Evolutionary conservation across 2,329 filamentous ascomycete species (phyloP).

Genomic region (Myotisia sp.): DNA sequence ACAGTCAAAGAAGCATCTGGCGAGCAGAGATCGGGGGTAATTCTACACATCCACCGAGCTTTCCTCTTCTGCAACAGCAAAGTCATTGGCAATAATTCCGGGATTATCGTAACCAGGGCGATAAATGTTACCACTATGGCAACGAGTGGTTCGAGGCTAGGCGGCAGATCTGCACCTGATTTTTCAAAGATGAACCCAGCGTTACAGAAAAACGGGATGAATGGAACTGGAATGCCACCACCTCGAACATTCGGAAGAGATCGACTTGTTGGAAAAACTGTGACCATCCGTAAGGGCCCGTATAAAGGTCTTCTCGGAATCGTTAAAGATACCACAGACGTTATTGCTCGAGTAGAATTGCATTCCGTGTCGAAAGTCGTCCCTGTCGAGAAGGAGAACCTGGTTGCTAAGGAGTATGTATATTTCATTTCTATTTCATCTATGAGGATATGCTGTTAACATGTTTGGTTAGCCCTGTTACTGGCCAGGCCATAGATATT

Average conservation of each 20-base stretch:
- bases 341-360: constrained; percentile 74
- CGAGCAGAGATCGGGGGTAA: constrained; percentile 71
- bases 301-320: constrained; percentile 91
- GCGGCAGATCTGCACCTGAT: constrained; percentile 49
- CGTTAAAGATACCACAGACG: constrained; percentile 85
- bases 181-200: constrained; percentile 86
- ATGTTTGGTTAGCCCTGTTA: constrained; percentile 37
- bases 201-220: constrained; percentile 53
- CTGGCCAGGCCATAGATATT: constrained; percentile 64
- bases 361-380: constrained; percentile 91
- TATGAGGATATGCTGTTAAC: constrained; percentile 12
- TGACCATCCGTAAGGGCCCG: constrained; percentile 70
- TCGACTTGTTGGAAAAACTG: constrained; percentile 75
- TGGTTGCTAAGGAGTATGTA: constrained; percentile 71
- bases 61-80: constrained; percentile 82
- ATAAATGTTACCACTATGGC: constrained; percentile 78
- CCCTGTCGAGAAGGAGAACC: constrained; percentile 62
- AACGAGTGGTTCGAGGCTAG: constrained; percentile 77
- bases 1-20: constrained; percentile 82
- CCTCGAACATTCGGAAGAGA: constrained; percentile 64
- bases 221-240: constrained; percentile 48
- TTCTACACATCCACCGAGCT: constrained; percentile 87
- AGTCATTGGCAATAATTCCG: constrained; percentile 68
- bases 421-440: constrained; percentile 1
- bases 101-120: constrained; percentile 76